Conservation (phyloP, 352 stramenopile species). For the Pythium oligandrum region DNA sequence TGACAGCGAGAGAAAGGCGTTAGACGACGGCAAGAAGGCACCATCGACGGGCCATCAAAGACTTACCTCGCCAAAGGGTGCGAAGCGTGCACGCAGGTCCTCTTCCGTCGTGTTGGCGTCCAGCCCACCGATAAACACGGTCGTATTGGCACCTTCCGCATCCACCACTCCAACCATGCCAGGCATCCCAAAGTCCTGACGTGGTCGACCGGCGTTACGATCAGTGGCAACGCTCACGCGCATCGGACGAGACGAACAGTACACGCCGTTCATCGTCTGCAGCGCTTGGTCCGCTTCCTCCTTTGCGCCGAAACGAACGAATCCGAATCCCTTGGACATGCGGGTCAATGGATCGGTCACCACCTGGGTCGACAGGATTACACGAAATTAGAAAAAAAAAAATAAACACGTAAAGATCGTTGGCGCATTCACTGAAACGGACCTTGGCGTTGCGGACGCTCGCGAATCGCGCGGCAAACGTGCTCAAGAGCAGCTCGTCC, state of each 20-base stretch:
- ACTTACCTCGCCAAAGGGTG: constrained; percentile 67
- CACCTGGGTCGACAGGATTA: constrained; percentile 22
- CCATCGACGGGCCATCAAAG: neutral
- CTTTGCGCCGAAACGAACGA: constrained; percentile 87
- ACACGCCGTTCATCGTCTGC: constrained; percentile 89
- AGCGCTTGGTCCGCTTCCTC: constrained; percentile 84
- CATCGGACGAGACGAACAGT: constrained; percentile 85
- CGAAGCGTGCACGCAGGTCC: constrained; percentile 80
- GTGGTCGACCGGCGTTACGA: constrained; percentile 31
- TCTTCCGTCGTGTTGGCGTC: constrained; percentile 78
- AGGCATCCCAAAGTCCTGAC: constrained; percentile 11
- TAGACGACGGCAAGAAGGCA: neutral
- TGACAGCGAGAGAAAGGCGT: neutral
- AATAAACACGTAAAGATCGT: neutral
- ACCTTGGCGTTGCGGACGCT: constrained; percentile 84
- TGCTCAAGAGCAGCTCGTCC: constrained; percentile 81
- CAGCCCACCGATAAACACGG: constrained; percentile 89
- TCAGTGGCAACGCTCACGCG: constrained; percentile 88
- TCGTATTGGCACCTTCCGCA: constrained; percentile 81
- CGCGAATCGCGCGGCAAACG: constrained; percentile 75
- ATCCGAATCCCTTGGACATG: constrained; percentile 91
- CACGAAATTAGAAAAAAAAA: neutral
- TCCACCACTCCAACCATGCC: constrained; percentile 20
- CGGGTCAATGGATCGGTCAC: constrained; percentile 87
- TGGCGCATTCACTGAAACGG: no score